Evolutionary conservation across 2,329 filamentous ascomycete species (phyloP).

Genomic region (Didymosphaeria variabile): DNA sequence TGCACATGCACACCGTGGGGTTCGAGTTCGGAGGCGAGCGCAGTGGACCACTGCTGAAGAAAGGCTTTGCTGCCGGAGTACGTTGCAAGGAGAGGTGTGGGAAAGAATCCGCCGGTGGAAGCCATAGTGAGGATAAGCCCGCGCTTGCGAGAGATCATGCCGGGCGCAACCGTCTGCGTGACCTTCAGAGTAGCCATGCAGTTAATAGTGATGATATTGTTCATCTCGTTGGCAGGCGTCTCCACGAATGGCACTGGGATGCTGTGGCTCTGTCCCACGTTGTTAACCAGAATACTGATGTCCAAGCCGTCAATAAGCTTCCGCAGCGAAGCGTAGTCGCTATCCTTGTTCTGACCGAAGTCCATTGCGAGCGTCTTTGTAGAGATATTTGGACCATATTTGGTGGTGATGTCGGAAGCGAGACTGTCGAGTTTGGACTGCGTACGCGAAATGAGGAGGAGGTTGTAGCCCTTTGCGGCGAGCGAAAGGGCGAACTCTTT

Average conservation of each 20-base stretch:
- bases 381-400: conserved; percentile 70
- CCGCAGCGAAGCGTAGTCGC: conserved; percentile 79
- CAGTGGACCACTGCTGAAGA: conserved; percentile 93
- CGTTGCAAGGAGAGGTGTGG: conserved; percentile 90
- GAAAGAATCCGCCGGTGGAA: conserved; percentile 91
- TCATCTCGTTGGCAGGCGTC: conserved; percentile 80
- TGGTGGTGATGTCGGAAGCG: conserved; percentile 75
- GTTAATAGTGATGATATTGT: conserved; percentile 94
- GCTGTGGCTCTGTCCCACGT: conserved; percentile 92
- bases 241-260: conserved; percentile 90
- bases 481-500: conserved; percentile 95
- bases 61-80: conserved; percentile 99
- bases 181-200: conserved; percentile 88
- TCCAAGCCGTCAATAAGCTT: conserved; percentile 76
- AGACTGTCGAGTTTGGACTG: conserved; percentile 85
- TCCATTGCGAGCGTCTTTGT: conserved; percentile 90
- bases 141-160: conserved; percentile 82
- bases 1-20: conserved; percentile 87
- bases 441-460: conserved; percentile 95
- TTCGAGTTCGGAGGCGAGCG: conserved; percentile 83
- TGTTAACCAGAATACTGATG: conserved; percentile 90
- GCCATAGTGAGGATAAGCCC: conserved; percentile 97
- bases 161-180: conserved; percentile 84
- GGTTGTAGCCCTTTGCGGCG: conserved; percentile 90
- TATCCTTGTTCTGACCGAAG: conserved; percentile 80